Evolutionary conservation across 768 basidiomycete species (phyloP), one percentile per base, ranked within the genome.

Genomic region (Hysterangium stoloniferum): DNA sequence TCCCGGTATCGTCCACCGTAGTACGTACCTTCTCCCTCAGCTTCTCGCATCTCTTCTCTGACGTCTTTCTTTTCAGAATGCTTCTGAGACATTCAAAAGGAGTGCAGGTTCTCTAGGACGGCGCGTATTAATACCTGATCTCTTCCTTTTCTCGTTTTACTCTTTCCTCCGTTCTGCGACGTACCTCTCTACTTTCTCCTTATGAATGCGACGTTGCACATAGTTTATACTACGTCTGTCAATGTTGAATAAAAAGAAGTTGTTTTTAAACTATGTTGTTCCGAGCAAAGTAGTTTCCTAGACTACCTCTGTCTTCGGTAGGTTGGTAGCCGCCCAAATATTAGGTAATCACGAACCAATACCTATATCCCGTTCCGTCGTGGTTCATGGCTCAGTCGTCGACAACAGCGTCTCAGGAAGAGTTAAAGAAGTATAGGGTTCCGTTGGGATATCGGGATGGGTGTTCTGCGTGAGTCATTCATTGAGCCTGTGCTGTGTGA

Each of bases 361-460:
- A n/a, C n/a, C n/a, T n/a, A n/a, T n/a, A n/a, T n/a, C n/a, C 38
- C 38, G 38, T 41, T 9, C 42, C 42, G 29, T 9, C 11, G 17
- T 17, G 9, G 11, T 34, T 17, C 11, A 45, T 45, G 44, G 44
- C 29, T 22, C 28, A 84, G 53, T 79, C 84, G 42, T 71, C 83
- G 54, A 81, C 80, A 36, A 84, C 83, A 32, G 91, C 92, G 46
- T 90, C 91, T 22, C 88, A 91, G 63, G 70, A 74, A 53, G 86
- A 92, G 62, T 76, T 92, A 66, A 88, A 89, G 68, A 73, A 74
- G 4, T 71, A 84, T 55, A 72, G 68, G 53, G 78, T 93, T 24
- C 92, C 92, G 13, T 54, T 94, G 12, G 83, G 74, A 6, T 94
- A 88, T 85, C 76, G 92, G 64, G 92, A 96, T 67, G 77, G 81